Percentiles rank a stretch among this genome's conserved stretches.
These are phyloP conservation scores for Yarrowia keelungensis DNA, from an alignment of 805 yeast species.

Conservation along the genomic window DNA sequence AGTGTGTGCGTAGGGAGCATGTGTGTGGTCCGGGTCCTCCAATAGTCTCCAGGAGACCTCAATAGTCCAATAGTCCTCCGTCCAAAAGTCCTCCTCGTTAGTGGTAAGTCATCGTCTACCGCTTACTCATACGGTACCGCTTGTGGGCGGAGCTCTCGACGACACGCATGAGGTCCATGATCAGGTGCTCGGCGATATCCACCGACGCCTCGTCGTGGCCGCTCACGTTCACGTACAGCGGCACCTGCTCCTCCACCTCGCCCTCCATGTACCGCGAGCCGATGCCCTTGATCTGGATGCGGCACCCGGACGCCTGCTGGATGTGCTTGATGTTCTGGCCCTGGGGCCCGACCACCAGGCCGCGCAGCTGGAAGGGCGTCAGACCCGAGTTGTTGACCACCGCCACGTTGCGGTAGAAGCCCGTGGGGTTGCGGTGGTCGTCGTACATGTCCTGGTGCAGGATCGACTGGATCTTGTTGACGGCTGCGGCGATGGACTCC, in stretches of 20 bases:
- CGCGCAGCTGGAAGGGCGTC: constrained; percentile 48
- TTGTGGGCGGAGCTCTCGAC: constrained; percentile 44
- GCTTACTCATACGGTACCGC: constrained; percentile 18
- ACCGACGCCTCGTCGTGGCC: constrained; percentile 45
- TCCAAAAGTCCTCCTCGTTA: too few species aligned
- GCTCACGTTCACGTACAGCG: constrained; percentile 47
- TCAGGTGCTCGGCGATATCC: constrained; percentile 45
- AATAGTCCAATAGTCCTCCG: too few species aligned
- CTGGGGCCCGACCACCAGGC: constrained; percentile 49
- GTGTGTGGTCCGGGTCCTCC: too few species aligned
- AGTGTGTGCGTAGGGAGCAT: too few species aligned
- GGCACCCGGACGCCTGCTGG: constrained; percentile 47
- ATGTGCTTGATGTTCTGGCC: constrained; percentile 52
- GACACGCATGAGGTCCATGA: constrained; percentile 46
- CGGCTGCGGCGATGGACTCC: constrained; percentile 31
- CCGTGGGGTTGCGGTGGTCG: constrained; percentile 18
- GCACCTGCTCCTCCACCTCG: constrained; percentile 49
- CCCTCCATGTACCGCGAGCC: constrained; percentile 51
- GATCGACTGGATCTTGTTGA: constrained; percentile 33
- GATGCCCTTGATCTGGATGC: constrained; percentile 50
- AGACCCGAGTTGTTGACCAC: constrained; percentile 28
- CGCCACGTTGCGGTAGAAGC: constrained; percentile 9
- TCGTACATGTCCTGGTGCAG: constrained; percentile 30
- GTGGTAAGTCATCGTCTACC: not conserved
- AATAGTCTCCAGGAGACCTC: too few species aligned